phyloP scores from a whole-genome alignment of 768 basidiomycete species.

The Phallus indusiatus region DNA sequence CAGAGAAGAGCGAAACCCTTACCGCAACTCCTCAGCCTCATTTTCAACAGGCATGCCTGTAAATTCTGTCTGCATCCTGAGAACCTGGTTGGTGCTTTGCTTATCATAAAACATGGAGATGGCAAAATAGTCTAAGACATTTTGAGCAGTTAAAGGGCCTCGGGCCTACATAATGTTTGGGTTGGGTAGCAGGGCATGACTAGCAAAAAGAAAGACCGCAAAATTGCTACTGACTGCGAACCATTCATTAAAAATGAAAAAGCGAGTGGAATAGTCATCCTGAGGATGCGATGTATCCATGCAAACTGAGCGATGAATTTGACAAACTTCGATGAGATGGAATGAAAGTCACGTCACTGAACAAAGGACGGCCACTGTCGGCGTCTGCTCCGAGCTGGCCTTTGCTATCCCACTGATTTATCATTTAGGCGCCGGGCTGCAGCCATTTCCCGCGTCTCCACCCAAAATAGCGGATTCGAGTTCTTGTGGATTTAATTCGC shows the following conservation, averaged over 20 bases:
- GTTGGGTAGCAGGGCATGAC: neutral
- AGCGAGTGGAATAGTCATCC: conserved; percentile 73
- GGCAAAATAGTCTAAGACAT: conserved; percentile 85
- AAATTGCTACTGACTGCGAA: conserved; percentile 46
- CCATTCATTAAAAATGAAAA: conserved; percentile 91
- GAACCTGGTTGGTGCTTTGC: conserved; percentile 83
- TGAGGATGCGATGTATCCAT: conserved; percentile 66
- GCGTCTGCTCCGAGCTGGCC: neutral
- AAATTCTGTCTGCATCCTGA: conserved; percentile 91
- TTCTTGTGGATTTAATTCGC: neutral
- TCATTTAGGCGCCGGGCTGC: neutral
- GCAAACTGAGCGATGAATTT: neutral
- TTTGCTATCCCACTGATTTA: neutral
- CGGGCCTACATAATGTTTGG: conserved; percentile 40
- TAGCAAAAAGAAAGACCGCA: neutral
- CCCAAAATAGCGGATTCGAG: conserved; percentile 1
- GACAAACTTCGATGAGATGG: no score
- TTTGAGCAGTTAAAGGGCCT: conserved; percentile 65
- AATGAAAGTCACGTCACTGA: neutral
- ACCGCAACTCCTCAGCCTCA: conserved; percentile 84
- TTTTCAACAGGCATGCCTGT: conserved; percentile 67
- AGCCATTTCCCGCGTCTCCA: neutral
- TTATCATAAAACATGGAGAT: conserved; percentile 92
- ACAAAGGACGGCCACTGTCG: neutral
- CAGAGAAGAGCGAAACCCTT: conserved; percentile 18